phyloP scores from a whole-genome alignment of 331 rosid genomes.

The Rosa hybrid region DNA sequence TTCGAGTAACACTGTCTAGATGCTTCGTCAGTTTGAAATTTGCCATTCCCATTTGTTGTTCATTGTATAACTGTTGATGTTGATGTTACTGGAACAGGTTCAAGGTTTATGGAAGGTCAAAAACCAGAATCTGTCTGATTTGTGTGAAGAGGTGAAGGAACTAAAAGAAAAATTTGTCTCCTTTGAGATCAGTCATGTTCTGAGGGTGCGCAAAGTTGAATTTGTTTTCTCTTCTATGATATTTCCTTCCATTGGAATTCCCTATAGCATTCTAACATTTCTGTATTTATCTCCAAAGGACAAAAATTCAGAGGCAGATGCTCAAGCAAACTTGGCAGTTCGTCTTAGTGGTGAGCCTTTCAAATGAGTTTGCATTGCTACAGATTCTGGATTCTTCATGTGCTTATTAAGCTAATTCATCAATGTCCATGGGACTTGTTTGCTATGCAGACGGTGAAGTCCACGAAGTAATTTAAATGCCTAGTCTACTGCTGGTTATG shows the following conservation, averaged over 20 bases:
- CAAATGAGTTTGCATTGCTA: constrained; percentile 11
- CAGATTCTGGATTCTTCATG: not conserved
- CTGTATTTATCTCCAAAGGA: constrained; percentile 45
- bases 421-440: constrained; percentile 6
- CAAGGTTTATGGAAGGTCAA: constrained; percentile 82
- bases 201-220: constrained; percentile 69
- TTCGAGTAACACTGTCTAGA: not conserved
- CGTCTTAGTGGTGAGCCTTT: constrained; percentile 63
- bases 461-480: constrained; percentile 29
- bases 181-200: constrained; percentile 77
- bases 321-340: constrained; percentile 81
- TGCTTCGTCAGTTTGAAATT: not conserved
- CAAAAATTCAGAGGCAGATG: constrained; percentile 81
- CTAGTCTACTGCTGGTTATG: not conserved
- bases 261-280: constrained; percentile 23
- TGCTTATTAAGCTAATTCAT: constrained; percentile 3
- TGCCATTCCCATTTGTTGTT: not conserved
- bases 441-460: constrained; percentile 68
- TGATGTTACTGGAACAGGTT: constrained; percentile 53
- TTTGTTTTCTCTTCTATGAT: constrained; percentile 12
- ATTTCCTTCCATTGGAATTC: constrained; percentile 13
- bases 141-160: constrained; percentile 65
- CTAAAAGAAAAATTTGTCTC: constrained; percentile 70
- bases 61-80: not conserved
- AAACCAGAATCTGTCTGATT: constrained; percentile 55